A percentile compares a stretch with the other conserved stretches of the same genome.
phyloP scores from a whole-genome alignment of 768 basidiomycete genomes.

The Amanita muscaria region DNA sequence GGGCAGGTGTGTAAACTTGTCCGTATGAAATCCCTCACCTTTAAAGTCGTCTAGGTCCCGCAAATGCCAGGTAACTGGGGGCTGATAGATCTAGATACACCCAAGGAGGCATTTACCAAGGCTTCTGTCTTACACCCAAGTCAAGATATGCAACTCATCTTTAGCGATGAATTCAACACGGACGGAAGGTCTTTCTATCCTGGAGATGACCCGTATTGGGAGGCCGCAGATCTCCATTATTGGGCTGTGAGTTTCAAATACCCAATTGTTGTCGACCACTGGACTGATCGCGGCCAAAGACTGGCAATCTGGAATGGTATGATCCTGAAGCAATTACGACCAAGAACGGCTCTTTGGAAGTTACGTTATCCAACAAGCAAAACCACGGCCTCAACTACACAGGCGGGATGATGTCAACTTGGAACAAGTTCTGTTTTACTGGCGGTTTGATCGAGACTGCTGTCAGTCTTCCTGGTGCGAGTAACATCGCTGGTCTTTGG shows the following conservation, averaged over 20 bases:
- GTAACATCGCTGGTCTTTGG: constrained; percentile 63
- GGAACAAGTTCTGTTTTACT: constrained; percentile 96
- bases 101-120: constrained; percentile 44
- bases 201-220: constrained; percentile 89
- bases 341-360: constrained; percentile 59
- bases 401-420: constrained; percentile 57
- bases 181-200: constrained; percentile 78
- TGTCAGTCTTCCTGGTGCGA: constrained; percentile 60
- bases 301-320: constrained; percentile 83
- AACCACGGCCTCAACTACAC: constrained; percentile 69
- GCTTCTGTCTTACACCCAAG: constrained; percentile 44
- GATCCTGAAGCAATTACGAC: constrained; percentile 76
- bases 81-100: constrained; percentile 73
- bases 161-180: constrained; percentile 83
- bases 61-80: constrained; percentile 53
- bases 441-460: constrained; percentile 71
- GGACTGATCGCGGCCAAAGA: constrained; percentile 28
- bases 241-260: constrained; percentile 40
- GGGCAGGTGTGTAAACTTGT: constrained; percentile 44
- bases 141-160: constrained; percentile 57
- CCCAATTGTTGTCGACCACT: not conserved
- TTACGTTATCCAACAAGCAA: constrained; percentile 58
- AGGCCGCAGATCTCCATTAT: constrained; percentile 74
- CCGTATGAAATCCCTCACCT: not conserved
- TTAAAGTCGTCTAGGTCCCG: constrained; percentile 35